Conservation (phyloP, 768 basidiomycete genomes). For the Amanita muscaria region DNA sequence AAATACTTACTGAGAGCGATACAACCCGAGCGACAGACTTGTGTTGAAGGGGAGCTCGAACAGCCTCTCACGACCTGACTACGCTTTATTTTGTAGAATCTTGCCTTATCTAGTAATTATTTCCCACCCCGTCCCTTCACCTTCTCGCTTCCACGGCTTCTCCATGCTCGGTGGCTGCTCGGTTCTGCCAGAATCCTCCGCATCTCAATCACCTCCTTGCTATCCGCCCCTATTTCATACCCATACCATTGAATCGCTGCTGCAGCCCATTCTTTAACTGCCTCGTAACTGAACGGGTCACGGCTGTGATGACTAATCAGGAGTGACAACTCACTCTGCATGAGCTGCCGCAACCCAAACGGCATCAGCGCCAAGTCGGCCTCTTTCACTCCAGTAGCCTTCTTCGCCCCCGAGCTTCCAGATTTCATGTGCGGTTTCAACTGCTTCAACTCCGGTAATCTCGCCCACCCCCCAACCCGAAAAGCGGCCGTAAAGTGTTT, state of each 20-base stretch:
- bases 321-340: slow-evolving; percentile 42
- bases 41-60: too few species aligned
- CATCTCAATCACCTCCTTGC: slow-evolving; percentile 37
- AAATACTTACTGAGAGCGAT: too few species aligned
- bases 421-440: slow-evolving; percentile 37
- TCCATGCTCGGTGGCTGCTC: slow-evolving; percentile 40
- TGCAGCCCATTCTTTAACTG: slow-evolving; percentile 41
- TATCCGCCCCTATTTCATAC: slow-evolving; percentile 48
- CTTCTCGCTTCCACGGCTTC: slow-evolving; percentile 23
- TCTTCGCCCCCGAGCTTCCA: slow-evolving; percentile 54
- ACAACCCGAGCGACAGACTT: slow-evolving; percentile 15
- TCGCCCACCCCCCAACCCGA: slow-evolving; percentile 37
- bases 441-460: slow-evolving; percentile 42
- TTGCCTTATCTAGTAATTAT: too few species aligned
- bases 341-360: slow-evolving; percentile 52
- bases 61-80: too few species aligned
- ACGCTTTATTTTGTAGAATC: too few species aligned
- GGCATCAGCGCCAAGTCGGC: slow-evolving; percentile 53
- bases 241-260: slow-evolving; percentile 45
- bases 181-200: slow-evolving; percentile 25
- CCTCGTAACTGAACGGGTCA: slow-evolving; percentile 28
- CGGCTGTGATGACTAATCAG: neutral
- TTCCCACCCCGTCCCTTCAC: slow-evolving; percentile 23
- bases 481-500: slow-evolving; percentile 35
- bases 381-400: slow-evolving; percentile 60